Conservation (phyloP, 2,329 filamentous ascomycete genomes). For the Ceratocystis diversiconidia region DNA sequence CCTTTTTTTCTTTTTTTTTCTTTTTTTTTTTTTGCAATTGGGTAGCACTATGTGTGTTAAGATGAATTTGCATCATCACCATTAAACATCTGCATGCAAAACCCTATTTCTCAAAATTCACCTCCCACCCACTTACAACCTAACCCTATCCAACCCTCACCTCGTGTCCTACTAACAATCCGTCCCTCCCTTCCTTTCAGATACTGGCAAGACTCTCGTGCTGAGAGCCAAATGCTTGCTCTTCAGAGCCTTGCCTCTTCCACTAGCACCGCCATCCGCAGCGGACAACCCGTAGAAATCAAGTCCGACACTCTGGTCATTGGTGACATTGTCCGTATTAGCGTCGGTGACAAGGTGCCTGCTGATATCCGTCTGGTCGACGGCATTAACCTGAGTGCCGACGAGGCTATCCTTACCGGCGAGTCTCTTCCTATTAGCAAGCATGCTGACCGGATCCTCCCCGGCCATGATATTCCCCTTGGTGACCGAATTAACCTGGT, state of each 20-base stretch:
- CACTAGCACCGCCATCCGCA: constrained; percentile 44
- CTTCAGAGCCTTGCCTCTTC: constrained; percentile 44
- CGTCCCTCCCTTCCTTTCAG: constrained; percentile 7
- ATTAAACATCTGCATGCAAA: too few relatives aligned
- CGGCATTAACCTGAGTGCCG: constrained; percentile 59
- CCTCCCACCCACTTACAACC: not conserved
- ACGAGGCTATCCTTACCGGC: constrained; percentile 61
- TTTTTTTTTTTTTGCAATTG: not conserved
- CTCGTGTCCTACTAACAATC: not conserved
- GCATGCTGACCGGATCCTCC: constrained; percentile 41
- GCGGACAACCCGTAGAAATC: constrained; percentile 36
- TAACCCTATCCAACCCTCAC: constrained; percentile 7
- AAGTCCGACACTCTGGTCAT: constrained; percentile 46
- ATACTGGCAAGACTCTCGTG: constrained; percentile 40
- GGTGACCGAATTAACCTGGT: constrained; percentile 58
- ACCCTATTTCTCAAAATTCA: not conserved
- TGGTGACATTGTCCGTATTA: constrained; percentile 50
- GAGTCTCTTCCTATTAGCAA: constrained; percentile 59
- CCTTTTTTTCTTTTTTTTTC: not conserved
- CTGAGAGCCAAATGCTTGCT: constrained; percentile 48
- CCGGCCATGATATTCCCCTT: constrained; percentile 41
- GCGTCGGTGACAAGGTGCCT: constrained; percentile 54
- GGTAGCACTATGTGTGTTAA: not conserved
- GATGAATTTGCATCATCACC: not conserved
- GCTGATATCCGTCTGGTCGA: constrained; percentile 53